These are phyloP conservation scores for Leucaena leucocephala DNA, from an alignment of 306 rosid genomes.

Conservation along the genomic window DNA sequence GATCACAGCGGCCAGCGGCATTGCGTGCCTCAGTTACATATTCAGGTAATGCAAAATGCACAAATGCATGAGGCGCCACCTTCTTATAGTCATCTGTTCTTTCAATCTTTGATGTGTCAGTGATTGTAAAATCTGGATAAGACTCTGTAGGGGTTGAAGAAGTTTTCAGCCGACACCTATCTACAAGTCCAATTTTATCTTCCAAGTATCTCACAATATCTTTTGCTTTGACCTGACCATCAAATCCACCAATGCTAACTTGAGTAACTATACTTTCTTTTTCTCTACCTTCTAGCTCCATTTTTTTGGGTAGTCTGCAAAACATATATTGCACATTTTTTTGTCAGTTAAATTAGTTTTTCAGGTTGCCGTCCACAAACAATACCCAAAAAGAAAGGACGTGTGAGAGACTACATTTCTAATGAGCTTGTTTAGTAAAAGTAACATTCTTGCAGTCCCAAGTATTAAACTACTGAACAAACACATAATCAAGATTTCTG, in stretches of 20 bases:
- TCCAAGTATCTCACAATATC: conserved; percentile 51
- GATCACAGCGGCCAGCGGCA: conserved; percentile 48
- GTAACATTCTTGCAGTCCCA: not conserved
- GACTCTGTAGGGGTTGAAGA: conserved; percentile 71
- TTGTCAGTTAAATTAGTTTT: not conserved
- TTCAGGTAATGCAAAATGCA: conserved; percentile 55
- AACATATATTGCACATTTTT: not conserved
- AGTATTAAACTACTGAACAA: not conserved
- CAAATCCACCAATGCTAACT: conserved; percentile 68
- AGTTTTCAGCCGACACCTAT: conserved; percentile 66
- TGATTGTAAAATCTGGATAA: conserved; percentile 49
- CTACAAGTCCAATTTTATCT: conserved; percentile 53
- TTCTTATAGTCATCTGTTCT: conserved; percentile 36
- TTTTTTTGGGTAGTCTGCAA: conserved; percentile 28
- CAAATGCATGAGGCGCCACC: conserved; percentile 73
- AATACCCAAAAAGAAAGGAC: not conserved
- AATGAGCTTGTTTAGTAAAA: not conserved
- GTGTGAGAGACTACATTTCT: not conserved
- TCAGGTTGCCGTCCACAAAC: not conserved
- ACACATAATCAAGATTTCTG: not conserved
- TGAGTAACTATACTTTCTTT: conserved; percentile 51
- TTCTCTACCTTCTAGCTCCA: conserved; percentile 48
- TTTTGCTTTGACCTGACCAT: conserved; percentile 44
- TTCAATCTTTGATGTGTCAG: conserved; percentile 10
- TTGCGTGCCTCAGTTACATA: conserved; percentile 34